Percentiles rank a stretch among this genome's conserved stretches.
Conservation (phyloP, 768 basidiomycete genomes). For the Trametopsis cervina region DNA sequence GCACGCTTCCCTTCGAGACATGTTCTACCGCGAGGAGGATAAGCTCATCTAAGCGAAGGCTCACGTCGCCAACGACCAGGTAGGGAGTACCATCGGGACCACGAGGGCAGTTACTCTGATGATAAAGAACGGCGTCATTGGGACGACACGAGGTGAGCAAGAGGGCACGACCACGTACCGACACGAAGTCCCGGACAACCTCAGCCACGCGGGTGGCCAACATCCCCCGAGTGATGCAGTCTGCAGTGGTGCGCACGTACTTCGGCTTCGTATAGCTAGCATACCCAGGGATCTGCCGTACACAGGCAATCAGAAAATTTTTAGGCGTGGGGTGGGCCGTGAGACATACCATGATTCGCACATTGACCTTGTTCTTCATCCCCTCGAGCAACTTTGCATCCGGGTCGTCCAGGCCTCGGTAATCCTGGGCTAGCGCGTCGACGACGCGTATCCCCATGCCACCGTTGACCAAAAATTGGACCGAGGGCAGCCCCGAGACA, state of each 20-base stretch:
- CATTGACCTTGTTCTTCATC: not conserved
- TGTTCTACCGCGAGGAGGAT: not conserved
- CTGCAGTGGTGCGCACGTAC: constrained; percentile 1
- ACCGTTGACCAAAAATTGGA: not conserved
- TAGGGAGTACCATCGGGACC: not conserved
- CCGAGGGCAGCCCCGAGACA: not conserved
- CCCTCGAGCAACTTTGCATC: not conserved
- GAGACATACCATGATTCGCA: constrained; percentile 2
- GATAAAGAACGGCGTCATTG: not conserved
- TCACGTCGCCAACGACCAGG: not conserved
- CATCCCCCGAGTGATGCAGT: not conserved
- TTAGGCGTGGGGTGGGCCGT: no score
- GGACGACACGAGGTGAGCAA: not conserved
- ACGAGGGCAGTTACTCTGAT: not conserved
- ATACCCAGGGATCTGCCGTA: constrained; percentile 1
- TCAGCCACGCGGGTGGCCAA: not conserved
- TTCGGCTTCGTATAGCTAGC: constrained; percentile 1
- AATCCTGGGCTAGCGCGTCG: not conserved
- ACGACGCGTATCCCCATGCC: not conserved
- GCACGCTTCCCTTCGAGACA: not conserved
- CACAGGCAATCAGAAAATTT: not conserved
- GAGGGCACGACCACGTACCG: not conserved
- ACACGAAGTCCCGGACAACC: not conserved
- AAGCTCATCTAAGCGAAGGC: not conserved
- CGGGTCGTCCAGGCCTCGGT: not conserved